Evolutionary conservation across 2,329 filamentous ascomycete species (phyloP).

Genomic region (Aspergillus sp.): DNA sequence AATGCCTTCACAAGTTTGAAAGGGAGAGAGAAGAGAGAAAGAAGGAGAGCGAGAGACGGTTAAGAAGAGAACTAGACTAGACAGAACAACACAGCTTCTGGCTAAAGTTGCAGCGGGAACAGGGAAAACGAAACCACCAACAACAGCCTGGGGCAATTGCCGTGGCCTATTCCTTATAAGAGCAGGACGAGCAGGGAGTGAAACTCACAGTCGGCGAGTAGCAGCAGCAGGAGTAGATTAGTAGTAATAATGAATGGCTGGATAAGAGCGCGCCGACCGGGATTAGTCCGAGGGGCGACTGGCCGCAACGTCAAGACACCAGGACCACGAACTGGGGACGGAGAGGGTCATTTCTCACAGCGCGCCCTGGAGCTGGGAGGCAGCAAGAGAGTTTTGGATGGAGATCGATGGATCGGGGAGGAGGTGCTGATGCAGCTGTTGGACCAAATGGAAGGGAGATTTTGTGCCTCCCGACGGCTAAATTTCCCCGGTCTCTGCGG

Average conservation of each 20-base stretch:
- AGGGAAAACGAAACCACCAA: neutral
- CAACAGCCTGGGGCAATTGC: neutral
- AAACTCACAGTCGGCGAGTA: neutral
- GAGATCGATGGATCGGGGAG: slow-evolving; percentile 8
- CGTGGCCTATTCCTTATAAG: neutral
- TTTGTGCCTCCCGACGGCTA: slow-evolving; percentile 15
- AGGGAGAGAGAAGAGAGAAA: neutral
- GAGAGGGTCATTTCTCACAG: slow-evolving; percentile 4
- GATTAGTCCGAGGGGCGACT: slow-evolving; percentile 4
- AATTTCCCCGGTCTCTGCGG: slow-evolving; percentile 25
- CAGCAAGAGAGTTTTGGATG: neutral
- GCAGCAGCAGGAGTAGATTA: neutral
- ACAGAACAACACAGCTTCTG: too few relatives aligned
- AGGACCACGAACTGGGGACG: neutral
- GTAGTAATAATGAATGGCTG: neutral
- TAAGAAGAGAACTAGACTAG: too few relatives aligned
- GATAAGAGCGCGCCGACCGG: slow-evolving; percentile 1
- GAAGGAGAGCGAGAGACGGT: too few relatives aligned
- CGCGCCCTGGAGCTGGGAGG: neutral
- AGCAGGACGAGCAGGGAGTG: neutral
- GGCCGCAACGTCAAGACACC: neutral
- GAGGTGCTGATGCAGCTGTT: neutral
- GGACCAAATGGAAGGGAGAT: slow-evolving; percentile 9
- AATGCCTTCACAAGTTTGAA: neutral
- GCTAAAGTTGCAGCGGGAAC: neutral